Conservation (phyloP, 179 eudicot species). For the Nepenthes alata region DNA sequence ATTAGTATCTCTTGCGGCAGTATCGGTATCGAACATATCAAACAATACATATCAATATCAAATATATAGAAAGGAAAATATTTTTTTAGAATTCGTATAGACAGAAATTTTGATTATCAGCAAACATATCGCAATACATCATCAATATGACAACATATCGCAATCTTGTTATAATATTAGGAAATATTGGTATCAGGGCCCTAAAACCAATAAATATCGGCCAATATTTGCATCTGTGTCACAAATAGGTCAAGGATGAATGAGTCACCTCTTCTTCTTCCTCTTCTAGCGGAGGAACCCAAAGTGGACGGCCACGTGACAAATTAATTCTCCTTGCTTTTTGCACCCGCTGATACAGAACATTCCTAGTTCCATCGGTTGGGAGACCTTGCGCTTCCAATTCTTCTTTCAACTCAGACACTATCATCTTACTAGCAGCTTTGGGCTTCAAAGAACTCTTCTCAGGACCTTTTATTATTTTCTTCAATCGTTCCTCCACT, state of each 20-base stretch:
- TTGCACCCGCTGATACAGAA: slow-evolving; percentile 94
- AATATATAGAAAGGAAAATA: too few relatives aligned
- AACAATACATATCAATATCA: too few relatives aligned
- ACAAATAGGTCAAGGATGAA: slow-evolving; percentile 2
- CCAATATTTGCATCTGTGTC: neutral
- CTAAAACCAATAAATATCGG: too few relatives aligned
- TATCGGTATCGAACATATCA: too few relatives aligned
- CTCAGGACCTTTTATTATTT: slow-evolving; percentile 76
- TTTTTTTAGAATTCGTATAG: too few relatives aligned
- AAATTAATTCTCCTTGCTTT: slow-evolving; percentile 95
- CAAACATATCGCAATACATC: too few relatives aligned
- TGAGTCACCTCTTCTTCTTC: slow-evolving; percentile 82
- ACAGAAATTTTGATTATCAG: too few relatives aligned
- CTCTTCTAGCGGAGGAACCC: slow-evolving; percentile 95
- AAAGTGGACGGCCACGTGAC: slow-evolving; percentile 92
- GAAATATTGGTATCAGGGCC: too few relatives aligned
- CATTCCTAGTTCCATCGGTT: slow-evolving; percentile 87
- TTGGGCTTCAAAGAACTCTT: slow-evolving; percentile 75
- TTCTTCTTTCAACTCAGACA: slow-evolving; percentile 82
- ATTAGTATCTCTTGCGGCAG: too few relatives aligned
- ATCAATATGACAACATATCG: too few relatives aligned
- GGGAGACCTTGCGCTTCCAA: slow-evolving; percentile 97
- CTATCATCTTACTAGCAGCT: slow-evolving; percentile 99
- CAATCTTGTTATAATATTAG: too few relatives aligned
- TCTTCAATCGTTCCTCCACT: slow-evolving; percentile 75